phyloP scores from a whole-genome alignment of 2,329 filamentous ascomycete species.

The Pestalotiopsis sp. region DNA sequence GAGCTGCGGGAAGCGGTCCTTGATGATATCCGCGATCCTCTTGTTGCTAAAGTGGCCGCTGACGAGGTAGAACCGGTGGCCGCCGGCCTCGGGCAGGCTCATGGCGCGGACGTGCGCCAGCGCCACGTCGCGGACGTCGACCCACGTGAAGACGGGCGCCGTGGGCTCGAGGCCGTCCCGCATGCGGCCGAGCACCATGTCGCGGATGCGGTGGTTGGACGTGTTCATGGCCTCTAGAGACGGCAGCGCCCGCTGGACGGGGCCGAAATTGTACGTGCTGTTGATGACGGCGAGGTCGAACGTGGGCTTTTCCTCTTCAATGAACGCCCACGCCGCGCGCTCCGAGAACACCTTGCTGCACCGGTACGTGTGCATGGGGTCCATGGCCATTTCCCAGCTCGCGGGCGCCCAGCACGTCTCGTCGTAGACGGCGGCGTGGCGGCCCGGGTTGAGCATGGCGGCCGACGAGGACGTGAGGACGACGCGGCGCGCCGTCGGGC shows the following conservation, averaged over 20 bases:
- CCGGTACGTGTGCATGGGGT: constrained; percentile 31
- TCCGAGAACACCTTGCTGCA: constrained; percentile 66
- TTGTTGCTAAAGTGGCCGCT: constrained; percentile 64
- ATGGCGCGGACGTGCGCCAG: constrained; percentile 64
- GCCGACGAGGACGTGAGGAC: constrained; percentile 56
- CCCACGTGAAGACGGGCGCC: constrained; percentile 58
- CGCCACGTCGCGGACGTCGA: constrained; percentile 65
- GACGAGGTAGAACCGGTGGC: constrained; percentile 66
- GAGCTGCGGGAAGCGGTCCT: constrained; percentile 56
- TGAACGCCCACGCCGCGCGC: constrained; percentile 67
- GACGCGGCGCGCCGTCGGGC: constrained; percentile 62
- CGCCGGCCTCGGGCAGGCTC: constrained; percentile 57
- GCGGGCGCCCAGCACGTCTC: constrained; percentile 41
- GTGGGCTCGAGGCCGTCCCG: constrained; percentile 61
- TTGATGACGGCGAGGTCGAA: constrained; percentile 66
- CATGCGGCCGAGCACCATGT: constrained; percentile 64
- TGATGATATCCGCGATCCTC: constrained; percentile 57
- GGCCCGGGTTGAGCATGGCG: constrained; percentile 40
- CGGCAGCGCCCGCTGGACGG: constrained; percentile 65
- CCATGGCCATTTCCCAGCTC: constrained; percentile 38
- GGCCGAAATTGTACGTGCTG: constrained; percentile 65
- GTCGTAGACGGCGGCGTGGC: constrained; percentile 40
- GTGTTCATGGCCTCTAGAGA: constrained; percentile 70
- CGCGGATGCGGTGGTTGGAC: constrained; percentile 68
- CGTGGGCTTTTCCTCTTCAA: constrained; percentile 55